Conservation (phyloP, 2,329 filamentous ascomycete genomes). For the Microsporum audouinii region DNA sequence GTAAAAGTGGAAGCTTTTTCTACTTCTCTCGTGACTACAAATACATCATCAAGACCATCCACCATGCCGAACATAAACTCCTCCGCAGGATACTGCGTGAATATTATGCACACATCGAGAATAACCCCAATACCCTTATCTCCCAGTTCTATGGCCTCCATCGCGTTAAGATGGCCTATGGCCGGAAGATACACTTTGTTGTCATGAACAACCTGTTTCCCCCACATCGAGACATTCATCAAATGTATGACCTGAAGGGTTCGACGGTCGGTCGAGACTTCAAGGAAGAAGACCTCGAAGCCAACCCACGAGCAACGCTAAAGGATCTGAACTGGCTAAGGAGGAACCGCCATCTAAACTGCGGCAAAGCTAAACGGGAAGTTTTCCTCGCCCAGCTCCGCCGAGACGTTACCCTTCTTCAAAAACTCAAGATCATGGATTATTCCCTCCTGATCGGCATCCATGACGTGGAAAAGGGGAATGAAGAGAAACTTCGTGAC, state of each 20-base stretch:
- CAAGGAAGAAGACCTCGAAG: slow-evolving; percentile 71
- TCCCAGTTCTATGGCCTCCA: slow-evolving; percentile 97
- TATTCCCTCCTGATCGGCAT: slow-evolving; percentile 93
- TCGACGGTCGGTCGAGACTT: slow-evolving; percentile 91
- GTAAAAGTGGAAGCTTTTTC: slow-evolving; percentile 98
- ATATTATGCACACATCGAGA: slow-evolving; percentile 83
- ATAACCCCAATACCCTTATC: slow-evolving; percentile 91
- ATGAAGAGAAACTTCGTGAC: slow-evolving; percentile 82
- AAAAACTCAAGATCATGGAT: slow-evolving; percentile 93
- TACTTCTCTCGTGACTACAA: slow-evolving; percentile 99
- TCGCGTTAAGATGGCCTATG: slow-evolving; percentile 95
- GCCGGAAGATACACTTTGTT: slow-evolving; percentile 96
- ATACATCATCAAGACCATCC: slow-evolving; percentile 99
- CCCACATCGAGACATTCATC: slow-evolving; percentile 91
- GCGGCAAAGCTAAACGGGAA: slow-evolving; percentile 78
- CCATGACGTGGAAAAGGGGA: slow-evolving; percentile 79
- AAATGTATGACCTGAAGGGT: slow-evolving; percentile 93
- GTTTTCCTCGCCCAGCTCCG: slow-evolving; percentile 83
- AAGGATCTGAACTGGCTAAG: slow-evolving; percentile 97
- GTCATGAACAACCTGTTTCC: slow-evolving; percentile 99
- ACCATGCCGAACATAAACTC: slow-evolving; percentile 63
- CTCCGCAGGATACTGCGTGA: slow-evolving; percentile 52
- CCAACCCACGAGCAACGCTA: slow-evolving; percentile 82
- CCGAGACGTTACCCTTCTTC: slow-evolving; percentile 72
- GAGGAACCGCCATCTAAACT: slow-evolving; percentile 70